These are phyloP conservation scores for Mycena latifolia DNA, from an alignment of 768 basidiomycete genomes.

Conservation along the genomic window DNA sequence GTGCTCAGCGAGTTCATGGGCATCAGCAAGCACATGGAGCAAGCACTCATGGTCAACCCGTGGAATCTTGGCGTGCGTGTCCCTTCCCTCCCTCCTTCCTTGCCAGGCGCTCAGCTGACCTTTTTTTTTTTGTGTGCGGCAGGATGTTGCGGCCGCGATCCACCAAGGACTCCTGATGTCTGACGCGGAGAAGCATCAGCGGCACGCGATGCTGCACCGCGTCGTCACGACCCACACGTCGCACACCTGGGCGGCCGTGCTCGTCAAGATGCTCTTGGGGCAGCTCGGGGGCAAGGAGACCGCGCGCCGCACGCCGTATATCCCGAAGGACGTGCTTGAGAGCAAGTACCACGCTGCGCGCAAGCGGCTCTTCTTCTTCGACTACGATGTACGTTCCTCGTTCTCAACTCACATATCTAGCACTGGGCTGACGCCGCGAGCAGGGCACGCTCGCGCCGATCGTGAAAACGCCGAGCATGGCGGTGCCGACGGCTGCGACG, in stretches of 20 bases:
- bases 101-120: background rate
- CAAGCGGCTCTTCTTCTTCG: constrained; percentile 93
- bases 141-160: constrained; percentile 93
- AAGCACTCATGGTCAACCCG: constrained; percentile 93
- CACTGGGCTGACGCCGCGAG: background rate
- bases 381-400: constrained; percentile 84
- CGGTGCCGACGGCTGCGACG: constrained; percentile 81
- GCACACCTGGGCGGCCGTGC: constrained; percentile 93
- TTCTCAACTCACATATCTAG: background rate
- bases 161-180: constrained; percentile 90
- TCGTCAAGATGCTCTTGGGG: constrained; percentile 89
- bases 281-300: constrained; percentile 84
- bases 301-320: constrained; percentile 87
- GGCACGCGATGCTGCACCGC: constrained; percentile 84
- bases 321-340: constrained; percentile 73
- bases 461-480: constrained; percentile 93
- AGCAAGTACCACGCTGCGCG: constrained; percentile 73
- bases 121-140: background rate
- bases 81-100: background rate
- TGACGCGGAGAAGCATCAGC: constrained; percentile 73
- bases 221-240: constrained; percentile 93
- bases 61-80: constrained; percentile 89
- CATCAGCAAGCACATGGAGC: constrained; percentile 91
- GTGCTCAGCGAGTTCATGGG: constrained; percentile 99
- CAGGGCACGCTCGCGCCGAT: constrained; percentile 97